phyloP scores from a whole-genome alignment of 2,329 filamentous ascomycete species.

The Phialophora tarda region DNA sequence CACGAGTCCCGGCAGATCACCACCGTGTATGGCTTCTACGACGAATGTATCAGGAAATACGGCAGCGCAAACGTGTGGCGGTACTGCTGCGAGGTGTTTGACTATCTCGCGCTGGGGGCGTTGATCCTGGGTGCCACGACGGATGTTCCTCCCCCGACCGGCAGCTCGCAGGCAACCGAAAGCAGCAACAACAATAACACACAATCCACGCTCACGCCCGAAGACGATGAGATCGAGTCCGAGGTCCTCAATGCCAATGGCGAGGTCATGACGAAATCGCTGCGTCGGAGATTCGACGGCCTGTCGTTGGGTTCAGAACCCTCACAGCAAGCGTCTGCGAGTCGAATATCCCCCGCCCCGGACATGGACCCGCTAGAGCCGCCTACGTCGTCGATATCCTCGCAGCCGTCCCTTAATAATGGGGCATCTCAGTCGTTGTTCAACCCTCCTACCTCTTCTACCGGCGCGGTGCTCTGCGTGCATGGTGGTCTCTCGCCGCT shows the following conservation, averaged over 20 bases:
- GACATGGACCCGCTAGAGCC: constrained; percentile 51
- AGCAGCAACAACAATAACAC: constrained; percentile 48
- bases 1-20: constrained; percentile 97
- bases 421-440: constrained; percentile 52
- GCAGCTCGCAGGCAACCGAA: constrained; percentile 43
- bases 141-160: constrained; percentile 57
- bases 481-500: constrained; percentile 91
- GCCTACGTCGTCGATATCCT: constrained; percentile 56
- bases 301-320: constrained; percentile 28
- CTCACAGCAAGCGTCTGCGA: constrained; percentile 17
- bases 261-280: constrained; percentile 69
- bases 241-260: constrained; percentile 88
- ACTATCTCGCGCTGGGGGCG: constrained; percentile 90
- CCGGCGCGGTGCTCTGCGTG: constrained; percentile 89
- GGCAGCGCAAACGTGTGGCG: constrained; percentile 96
- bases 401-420: constrained; percentile 80
- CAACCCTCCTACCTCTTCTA: constrained; percentile 53
- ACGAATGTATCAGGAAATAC: constrained; percentile 95
- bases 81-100: constrained; percentile 97
- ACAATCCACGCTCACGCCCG: constrained; percentile 58
- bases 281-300: constrained; percentile 42
- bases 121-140: constrained; percentile 84
- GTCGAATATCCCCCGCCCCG: constrained; percentile 39
- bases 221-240: constrained; percentile 81
- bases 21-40: constrained; percentile 97